Evolutionary conservation across 139 green algal genomes (phyloP).

Genomic region (Diplosphaera chodatii): DNA sequence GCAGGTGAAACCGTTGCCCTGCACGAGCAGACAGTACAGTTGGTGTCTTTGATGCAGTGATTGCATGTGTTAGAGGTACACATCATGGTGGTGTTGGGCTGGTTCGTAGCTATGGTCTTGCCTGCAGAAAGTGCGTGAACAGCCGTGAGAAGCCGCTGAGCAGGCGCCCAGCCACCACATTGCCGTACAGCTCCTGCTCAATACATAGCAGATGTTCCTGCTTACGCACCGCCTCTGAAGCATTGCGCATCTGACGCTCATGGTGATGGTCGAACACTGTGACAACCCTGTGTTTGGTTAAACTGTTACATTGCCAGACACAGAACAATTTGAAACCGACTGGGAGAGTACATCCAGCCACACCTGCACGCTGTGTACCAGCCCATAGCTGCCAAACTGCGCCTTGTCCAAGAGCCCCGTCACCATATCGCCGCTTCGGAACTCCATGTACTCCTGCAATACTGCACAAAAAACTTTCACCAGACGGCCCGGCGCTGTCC

Average conservation of each 20-base stretch:
- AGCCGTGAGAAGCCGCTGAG: conserved; percentile 78
- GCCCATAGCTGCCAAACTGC: conserved; percentile 85
- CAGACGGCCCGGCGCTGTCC: too few species aligned
- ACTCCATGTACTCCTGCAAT: conserved; percentile 39
- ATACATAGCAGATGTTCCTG: not conserved
- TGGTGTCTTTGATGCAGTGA: too few species aligned
- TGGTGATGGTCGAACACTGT: too few species aligned
- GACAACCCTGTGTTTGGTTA: too few species aligned
- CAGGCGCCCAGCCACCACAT: conserved; percentile 63
- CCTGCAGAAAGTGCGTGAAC: conserved; percentile 73
- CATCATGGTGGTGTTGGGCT: too few species aligned
- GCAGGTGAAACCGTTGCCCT: conserved; percentile 91
- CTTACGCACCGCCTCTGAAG: too few species aligned
- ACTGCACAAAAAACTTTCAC: too few species aligned
- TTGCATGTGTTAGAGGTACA: too few species aligned
- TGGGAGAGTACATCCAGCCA: too few species aligned
- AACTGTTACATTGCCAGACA: too few species aligned
- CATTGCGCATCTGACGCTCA: too few species aligned
- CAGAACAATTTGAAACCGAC: too few species aligned
- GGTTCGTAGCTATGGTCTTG: not conserved
- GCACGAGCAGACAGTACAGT: conserved; percentile 18
- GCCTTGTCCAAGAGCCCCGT: conserved; percentile 91
- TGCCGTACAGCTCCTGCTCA: conserved; percentile 87
- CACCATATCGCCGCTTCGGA: conserved; percentile 71
- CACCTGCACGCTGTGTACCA: conserved; percentile 90